These are phyloP conservation scores for Pseudoperonospora humuli DNA, from an alignment of 352 stramenopile species.

Conservation along the genomic window DNA sequence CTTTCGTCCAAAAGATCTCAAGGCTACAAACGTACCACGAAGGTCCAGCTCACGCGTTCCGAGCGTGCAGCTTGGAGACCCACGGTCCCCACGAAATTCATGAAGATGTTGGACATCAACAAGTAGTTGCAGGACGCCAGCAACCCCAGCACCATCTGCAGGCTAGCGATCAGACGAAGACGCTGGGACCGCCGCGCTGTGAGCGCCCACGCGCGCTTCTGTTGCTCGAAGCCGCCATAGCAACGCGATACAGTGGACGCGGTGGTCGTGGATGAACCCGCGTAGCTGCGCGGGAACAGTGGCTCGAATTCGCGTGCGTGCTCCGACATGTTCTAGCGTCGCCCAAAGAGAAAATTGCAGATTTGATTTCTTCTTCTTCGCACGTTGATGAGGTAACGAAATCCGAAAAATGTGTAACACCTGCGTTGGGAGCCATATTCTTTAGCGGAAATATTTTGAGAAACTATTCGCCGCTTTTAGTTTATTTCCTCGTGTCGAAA, in stretches of 20 bases:
- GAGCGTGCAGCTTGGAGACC: conserved; percentile 63
- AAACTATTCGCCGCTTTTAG: too few relatives aligned
- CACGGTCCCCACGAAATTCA: conserved; percentile 53
- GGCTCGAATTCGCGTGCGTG: conserved; percentile 29
- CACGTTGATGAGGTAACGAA: neutral
- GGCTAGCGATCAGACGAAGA: conserved; percentile 50
- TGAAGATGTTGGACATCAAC: conserved; percentile 72
- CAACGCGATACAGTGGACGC: conserved; percentile 30
- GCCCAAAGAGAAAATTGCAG: too few relatives aligned
- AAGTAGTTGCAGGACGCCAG: conserved; percentile 62
- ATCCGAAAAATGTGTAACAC: neutral
- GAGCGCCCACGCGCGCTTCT: conserved; percentile 68
- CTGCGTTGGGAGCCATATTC: too few relatives aligned
- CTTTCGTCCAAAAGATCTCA: neutral
- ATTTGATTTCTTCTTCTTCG: neutral
- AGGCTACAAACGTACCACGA: conserved; percentile 39
- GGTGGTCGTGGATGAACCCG: conserved; percentile 27
- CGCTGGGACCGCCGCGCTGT: conserved; percentile 53
- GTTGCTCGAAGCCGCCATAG: conserved; percentile 71
- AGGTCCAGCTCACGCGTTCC: conserved; percentile 70
- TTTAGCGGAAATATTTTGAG: too few relatives aligned
- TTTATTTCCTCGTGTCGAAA: too few relatives aligned
- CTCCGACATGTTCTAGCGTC: conserved; percentile 12
- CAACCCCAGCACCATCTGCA: conserved; percentile 53
- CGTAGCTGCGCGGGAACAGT: conserved; percentile 28